Conservation (phyloP, 2,329 filamentous ascomycete genomes). For the Scytalidium lignicola region DNA sequence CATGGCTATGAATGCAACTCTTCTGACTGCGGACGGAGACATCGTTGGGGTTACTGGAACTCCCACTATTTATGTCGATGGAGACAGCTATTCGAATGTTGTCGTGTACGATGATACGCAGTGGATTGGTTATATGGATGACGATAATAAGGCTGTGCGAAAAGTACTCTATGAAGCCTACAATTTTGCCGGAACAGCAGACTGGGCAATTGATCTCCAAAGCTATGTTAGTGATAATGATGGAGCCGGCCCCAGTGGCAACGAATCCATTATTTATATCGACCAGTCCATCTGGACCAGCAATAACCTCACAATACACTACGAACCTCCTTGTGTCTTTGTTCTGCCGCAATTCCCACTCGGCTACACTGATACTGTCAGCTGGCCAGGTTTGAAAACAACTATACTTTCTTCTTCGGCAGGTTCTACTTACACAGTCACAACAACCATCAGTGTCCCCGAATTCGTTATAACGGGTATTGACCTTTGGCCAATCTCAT, state of each 20-base stretch:
- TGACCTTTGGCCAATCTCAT: conserved; percentile 26
- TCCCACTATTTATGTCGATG: neutral
- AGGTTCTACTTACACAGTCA: conserved; percentile 1
- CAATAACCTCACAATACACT: neutral
- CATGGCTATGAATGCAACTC: conserved; percentile 13
- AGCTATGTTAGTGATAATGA: neutral
- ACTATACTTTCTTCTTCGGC: conserved; percentile 3
- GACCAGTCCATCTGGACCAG: too few species aligned
- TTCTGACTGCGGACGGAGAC: conserved; percentile 3
- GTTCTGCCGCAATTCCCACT: conserved; percentile 1
- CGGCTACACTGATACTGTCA: neutral
- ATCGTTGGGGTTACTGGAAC: conserved; percentile 22
- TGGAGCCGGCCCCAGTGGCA: too few species aligned
- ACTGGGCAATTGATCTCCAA: conserved; percentile 31
- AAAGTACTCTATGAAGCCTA: conserved; percentile 12
- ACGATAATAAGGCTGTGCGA: conserved; percentile 17
- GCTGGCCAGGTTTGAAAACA: conserved; percentile 4
- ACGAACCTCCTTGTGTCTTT: neutral
- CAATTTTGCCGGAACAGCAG: conserved; percentile 25
- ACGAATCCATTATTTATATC: too few species aligned
- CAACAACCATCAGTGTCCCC: conserved; percentile 2
- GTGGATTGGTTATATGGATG: conserved; percentile 24
- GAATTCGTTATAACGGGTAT: conserved; percentile 6
- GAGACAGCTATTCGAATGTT: conserved; percentile 13
- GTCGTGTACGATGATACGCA: conserved; percentile 21